phyloP scores from a whole-genome alignment of 305 asterid genomes.

The Solanum chacoense region DNA sequence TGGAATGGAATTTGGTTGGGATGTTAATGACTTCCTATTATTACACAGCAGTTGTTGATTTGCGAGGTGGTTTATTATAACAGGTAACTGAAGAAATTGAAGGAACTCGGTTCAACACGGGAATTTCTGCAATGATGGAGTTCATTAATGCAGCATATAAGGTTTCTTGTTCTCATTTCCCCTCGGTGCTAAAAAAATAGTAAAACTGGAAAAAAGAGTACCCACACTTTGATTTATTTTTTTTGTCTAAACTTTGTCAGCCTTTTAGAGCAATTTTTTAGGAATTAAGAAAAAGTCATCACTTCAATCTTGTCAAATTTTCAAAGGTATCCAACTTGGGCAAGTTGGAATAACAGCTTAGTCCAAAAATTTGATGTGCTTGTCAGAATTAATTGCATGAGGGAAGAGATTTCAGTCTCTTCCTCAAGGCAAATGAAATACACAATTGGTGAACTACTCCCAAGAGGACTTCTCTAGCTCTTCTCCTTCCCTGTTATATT shows the following conservation, averaged over 20 bases:
- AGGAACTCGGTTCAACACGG: conserved; percentile 92
- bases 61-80: conserved; percentile 3
- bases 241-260: not conserved
- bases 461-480: not conserved
- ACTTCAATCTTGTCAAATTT: not conserved
- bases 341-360: not conserved
- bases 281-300: not conserved
- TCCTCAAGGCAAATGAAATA: not conserved
- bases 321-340: not conserved
- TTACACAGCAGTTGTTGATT: not conserved
- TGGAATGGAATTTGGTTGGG: not conserved
- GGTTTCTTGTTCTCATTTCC: conserved; percentile 28
- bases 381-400: not conserved
- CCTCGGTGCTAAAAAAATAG: not conserved
- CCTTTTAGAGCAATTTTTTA: not conserved
- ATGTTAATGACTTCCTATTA: not conserved
- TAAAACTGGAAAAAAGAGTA: not conserved
- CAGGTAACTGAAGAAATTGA: conserved; percentile 91
- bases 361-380: not conserved
- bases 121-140: conserved; percentile 99
- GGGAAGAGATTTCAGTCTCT: not conserved
- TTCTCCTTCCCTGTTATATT: not conserved
- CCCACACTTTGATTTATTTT: not conserved
- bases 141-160: conserved; percentile 86
- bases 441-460: not conserved